Conservation (phyloP, 495 filamentous ascomycete genomes). For the Niebla homalea region DNA sequence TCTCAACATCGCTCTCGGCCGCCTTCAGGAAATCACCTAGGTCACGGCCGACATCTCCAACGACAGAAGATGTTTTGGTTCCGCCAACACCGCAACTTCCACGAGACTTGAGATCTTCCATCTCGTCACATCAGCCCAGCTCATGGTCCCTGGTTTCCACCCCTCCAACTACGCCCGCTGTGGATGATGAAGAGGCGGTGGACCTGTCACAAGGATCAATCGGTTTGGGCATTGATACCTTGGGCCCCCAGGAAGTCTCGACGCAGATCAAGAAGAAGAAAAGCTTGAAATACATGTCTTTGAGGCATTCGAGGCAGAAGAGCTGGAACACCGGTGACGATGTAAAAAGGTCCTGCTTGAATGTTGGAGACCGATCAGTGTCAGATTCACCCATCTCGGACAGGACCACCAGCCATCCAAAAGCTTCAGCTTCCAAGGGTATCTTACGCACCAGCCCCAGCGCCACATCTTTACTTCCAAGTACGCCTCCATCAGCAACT, state of each 20-base stretch:
- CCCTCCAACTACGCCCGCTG: neutral
- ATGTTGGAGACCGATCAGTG: conserved; percentile 3
- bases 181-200: neutral
- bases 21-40: conserved; percentile 8
- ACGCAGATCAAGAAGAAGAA: neutral
- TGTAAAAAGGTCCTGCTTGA: neutral
- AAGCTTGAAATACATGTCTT: neutral
- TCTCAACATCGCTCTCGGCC: conserved; percentile 13
- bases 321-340: neutral
- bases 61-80: neutral
- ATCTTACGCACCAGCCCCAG: conserved; percentile 3
- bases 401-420: neutral
- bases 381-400: neutral
- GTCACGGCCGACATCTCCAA: conserved; percentile 8
- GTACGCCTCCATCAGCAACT: conserved; percentile 1
- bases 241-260: neutral
- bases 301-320: neutral
- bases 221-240: neutral
- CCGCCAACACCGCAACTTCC: conserved; percentile 9
- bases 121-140: neutral
- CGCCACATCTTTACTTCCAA: neutral
- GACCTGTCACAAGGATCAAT: neutral
- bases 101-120: conserved; percentile 1
- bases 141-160: conserved; percentile 4
- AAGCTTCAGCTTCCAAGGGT: conserved; percentile 2